Evolutionary conservation across 2,329 filamentous ascomycete species (phyloP), one percentile per base, ranked within the genome.

Genomic region (Diaporthe aspalathi): DNA sequence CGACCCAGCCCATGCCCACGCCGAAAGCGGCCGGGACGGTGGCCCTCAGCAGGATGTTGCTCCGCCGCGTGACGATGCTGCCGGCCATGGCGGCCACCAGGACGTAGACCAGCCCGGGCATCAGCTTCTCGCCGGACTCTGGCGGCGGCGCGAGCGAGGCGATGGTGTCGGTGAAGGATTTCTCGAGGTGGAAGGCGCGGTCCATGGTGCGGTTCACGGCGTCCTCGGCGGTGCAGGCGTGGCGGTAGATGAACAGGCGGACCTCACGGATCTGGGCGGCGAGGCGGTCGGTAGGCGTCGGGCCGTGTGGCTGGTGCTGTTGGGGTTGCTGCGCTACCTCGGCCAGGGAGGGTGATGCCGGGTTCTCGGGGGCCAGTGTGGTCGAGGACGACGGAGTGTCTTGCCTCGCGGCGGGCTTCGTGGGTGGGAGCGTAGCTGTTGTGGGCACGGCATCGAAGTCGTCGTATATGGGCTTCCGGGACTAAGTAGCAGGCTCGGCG

Each of bases 81-180:
- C 95, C 96, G 45, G 96, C 94, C 95, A 99, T 98, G 77, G 94
- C 91, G 52, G 95, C 92, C 60, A 99, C 95, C 38, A 98, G 89
- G 57, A 98, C 94, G 84, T 98, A 98, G 76, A 98, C 90, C 72
- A 91, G 87, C 32, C 95, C 95, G 43, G 96, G 96, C 83, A 98
- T 91, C 70, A 99, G 88, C 79, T 91, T 91, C 86, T 99, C 96
- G 80, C 93, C 93, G 73, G 91, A 93, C 83, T 95, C 92, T 78
- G 91, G 92, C 47, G 94, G 87, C 38, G 96, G 96, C 24, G 95
- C 96, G 49, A 99, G 89, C 27, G 93, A 94, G 72, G 95, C 94
- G 76, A 99, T 83, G 73, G 96, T 98, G 82, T 88, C 89, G 77
- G 95, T 97, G 85, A 98, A 95, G 79, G 91, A 93, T 81, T 93